Evolutionary conservation across 2,329 filamentous ascomycete species (phyloP).

Genomic region (Cladosporium sp.): DNA sequence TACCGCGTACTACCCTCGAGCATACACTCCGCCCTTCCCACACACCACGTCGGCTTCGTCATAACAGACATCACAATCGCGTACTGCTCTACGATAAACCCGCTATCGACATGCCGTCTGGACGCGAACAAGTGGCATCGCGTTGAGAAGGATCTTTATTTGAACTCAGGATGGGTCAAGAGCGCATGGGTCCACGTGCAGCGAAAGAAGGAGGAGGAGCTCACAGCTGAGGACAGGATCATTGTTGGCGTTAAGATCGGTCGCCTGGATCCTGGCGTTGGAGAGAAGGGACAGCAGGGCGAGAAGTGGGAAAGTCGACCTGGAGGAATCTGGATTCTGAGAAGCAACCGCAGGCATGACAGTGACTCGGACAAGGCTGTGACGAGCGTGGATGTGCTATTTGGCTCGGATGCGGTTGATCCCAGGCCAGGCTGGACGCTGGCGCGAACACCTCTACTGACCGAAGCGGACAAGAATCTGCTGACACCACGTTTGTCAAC

Average conservation of each 20-base stretch:
- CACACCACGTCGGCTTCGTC: conserved; percentile 80
- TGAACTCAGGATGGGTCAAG: conserved; percentile 71
- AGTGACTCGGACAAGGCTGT: conserved; percentile 74
- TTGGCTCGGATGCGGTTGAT: conserved; percentile 88
- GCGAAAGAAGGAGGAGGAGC: conserved; percentile 82
- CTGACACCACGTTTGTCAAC: conserved; percentile 77
- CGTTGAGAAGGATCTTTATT: conserved; percentile 85
- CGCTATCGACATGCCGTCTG: conserved; percentile 62
- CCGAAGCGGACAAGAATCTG: conserved; percentile 64
- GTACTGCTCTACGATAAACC: conserved; percentile 73
- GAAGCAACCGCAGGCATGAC: conserved; percentile 69
- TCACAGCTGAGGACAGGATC: conserved; percentile 72
- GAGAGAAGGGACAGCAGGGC: conserved; percentile 57
- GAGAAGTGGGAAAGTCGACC: conserved; percentile 77
- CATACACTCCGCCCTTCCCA: conserved; percentile 84
- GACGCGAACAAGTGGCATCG: conserved; percentile 75
- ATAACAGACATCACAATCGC: conserved; percentile 82
- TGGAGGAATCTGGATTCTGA: conserved; percentile 79
- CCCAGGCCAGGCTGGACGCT: conserved; percentile 84
- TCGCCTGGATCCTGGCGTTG: conserved; percentile 66
- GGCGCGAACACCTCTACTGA: conserved; percentile 69
- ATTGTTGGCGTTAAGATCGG: conserved; percentile 78
- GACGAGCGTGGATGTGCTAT: conserved; percentile 82
- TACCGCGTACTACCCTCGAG: conserved; percentile 83
- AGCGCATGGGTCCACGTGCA: conserved; percentile 81